A percentile compares a stretch with the other conserved stretches of the same genome.
phyloP scores from a whole-genome alignment of 202 grass and related monocot genomes.

The Dendrocalamus latiflorus region DNA sequence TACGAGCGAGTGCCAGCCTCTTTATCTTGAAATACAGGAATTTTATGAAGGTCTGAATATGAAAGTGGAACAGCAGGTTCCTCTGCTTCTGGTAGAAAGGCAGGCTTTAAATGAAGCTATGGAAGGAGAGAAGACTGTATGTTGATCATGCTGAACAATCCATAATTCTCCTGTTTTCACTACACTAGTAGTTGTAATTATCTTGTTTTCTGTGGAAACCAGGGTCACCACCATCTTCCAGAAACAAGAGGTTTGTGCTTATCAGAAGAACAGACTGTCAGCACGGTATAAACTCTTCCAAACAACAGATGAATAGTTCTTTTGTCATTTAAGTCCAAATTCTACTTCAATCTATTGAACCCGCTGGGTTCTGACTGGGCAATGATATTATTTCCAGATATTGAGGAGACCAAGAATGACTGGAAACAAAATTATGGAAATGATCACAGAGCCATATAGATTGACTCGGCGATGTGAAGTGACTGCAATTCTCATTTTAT shows the following conservation, averaged over 20 bases:
- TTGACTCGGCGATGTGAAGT: no score
- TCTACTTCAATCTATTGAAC: neutral
- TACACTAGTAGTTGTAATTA: no score
- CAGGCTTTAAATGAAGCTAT: slow-evolving; percentile 96
- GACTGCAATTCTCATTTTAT: slow-evolving; percentile 91
- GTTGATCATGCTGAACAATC: slow-evolving; percentile 16
- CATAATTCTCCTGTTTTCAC: neutral
- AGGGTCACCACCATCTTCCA: neutral
- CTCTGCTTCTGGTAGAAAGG: slow-evolving; percentile 88
- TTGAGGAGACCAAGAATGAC: no score
- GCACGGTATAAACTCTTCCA: slow-evolving; percentile 44
- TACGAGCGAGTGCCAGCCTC: slow-evolving; percentile 81
- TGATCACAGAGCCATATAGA: slow-evolving; percentile 86
- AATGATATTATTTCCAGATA: slow-evolving; percentile 46
- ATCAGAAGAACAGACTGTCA: slow-evolving; percentile 88
- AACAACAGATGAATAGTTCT: slow-evolving; percentile 7
- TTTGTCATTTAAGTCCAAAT: neutral
- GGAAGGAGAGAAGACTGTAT: slow-evolving; percentile 90
- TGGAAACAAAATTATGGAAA: no score
- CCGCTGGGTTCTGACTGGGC: slow-evolving; percentile 8
- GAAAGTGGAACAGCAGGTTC: slow-evolving; percentile 91
- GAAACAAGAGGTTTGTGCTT: no score
- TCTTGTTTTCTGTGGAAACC: neutral
- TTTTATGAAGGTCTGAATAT: slow-evolving; percentile 98
- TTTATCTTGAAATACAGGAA: slow-evolving; percentile 91